Base-by-base conservation (phyloP, 2,329 filamentous ascomycete genomes). In the Orbilia quercus region DNA sequence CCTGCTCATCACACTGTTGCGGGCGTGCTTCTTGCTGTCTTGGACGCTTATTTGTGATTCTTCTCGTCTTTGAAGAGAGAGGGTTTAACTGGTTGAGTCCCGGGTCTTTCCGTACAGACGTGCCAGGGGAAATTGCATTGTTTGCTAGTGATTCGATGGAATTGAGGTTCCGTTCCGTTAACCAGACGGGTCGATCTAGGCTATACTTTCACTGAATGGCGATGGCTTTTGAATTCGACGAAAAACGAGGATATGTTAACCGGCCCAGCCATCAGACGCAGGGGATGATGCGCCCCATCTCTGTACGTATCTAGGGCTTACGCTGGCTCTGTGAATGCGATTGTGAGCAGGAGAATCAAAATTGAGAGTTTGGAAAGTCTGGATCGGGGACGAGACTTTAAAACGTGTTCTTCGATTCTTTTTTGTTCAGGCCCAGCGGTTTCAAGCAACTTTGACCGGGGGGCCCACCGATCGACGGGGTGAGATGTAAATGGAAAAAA, bases 401-500 rank as follows among this genome's bases (percentile, higher is more conserved):
- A 40, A 40, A 40, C 36, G 9, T 16, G 6, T 31, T 28, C 22
- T 36, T 53, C 48, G 0, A 53, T 18, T 16, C n/a, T n/a, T 4
- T 18, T 3, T 36, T n/a, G n/a, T n/a, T n/a, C n/a, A n/a, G n/a
- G n/a, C 31, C 9, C n/a, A 23, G 47, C 1, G 18, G 36, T 58
- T 50, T 58, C 34, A 38, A 45, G 42, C 38, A 2, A 55, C 7
- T 23, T 18, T 14, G 36, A 11, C 20, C 48, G n/a, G 48, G 12
- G 28, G 60, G 22, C 40, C 50, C 51, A 47, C 53, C 18, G 51
- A 47, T 66, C 51, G 20, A 50, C 62, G 51, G 62, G 50, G 25
- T 9, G 20, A 58, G 42, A 16, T 22, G 36, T 42, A n/a, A n/a
- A n/a, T n/a, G n/a, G 45, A 16, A 5, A 28, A 51, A 51, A 20